Evolutionary conservation across 495 filamentous ascomycete species (phyloP).

Genomic region (Oleoguttula mirabilis): DNA sequence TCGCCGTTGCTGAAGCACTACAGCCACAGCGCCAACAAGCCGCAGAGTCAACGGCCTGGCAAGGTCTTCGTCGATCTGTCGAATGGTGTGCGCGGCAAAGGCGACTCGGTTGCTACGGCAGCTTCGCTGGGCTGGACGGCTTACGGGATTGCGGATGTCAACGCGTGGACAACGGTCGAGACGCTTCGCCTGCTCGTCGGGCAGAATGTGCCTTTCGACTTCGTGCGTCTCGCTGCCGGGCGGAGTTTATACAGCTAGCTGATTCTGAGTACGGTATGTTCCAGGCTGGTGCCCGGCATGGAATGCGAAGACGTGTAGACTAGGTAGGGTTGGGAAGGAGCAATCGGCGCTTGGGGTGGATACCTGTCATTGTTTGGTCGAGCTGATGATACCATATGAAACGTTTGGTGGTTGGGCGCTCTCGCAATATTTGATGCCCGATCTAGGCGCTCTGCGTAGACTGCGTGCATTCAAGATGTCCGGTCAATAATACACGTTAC

Average conservation of each 20-base stretch:
- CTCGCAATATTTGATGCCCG: no score
- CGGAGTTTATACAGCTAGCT: slow-evolving; percentile 49
- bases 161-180: slow-evolving; percentile 71
- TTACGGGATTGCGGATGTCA: slow-evolving; percentile 66
- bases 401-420: no score
- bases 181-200: slow-evolving; percentile 65
- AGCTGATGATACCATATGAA: no score
- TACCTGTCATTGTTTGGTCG: no score
- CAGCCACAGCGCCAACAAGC: slow-evolving; percentile 18
- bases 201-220: slow-evolving; percentile 78
- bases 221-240: slow-evolving; percentile 66
- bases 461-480: no score
- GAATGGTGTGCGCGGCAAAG: slow-evolving; percentile 48
- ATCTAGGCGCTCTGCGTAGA: no score
- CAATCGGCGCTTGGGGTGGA: no score
- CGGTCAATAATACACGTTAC: no score
- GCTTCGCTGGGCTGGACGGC: slow-evolving; percentile 61
- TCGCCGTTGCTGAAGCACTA: slow-evolving; percentile 63
- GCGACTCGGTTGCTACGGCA: slow-evolving; percentile 56
- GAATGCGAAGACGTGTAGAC: no score
- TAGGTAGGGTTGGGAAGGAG: no score
- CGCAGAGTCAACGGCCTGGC: slow-evolving; percentile 29
- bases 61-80: slow-evolving; percentile 76
- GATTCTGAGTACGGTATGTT: no score
- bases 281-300: no score